A percentile compares a stretch with the other conserved stretches of the same genome.
These are phyloP conservation scores for Xylaria venustula DNA, from an alignment of 495 filamentous ascomycete genomes.

Conservation along the genomic window DNA sequence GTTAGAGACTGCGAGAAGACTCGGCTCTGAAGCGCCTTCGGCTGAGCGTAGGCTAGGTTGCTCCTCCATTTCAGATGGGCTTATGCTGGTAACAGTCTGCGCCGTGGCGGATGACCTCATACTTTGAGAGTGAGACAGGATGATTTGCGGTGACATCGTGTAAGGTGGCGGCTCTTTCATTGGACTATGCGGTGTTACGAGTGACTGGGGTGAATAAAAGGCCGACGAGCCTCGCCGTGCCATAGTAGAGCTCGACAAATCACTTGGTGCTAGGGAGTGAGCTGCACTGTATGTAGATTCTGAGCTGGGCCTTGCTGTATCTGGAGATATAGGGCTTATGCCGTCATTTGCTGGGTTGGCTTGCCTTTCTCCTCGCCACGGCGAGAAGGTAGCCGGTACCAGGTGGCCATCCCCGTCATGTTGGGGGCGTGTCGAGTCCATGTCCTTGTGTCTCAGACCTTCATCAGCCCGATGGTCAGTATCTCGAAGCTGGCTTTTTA, in stretches of 20 bases:
- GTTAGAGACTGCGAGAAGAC: background rate
- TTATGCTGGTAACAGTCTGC: background rate
- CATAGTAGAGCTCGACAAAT: background rate
- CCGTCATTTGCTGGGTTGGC: background rate
- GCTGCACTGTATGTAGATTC: background rate
- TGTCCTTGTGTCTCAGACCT: background rate
- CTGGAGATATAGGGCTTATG: background rate
- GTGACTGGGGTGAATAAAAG: slow-evolving; percentile 1
- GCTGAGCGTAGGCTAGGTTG: background rate
- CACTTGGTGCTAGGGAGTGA: background rate
- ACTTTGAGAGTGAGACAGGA: background rate
- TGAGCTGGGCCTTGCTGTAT: background rate
- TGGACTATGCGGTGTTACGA: background rate
- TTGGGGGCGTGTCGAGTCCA: background rate
- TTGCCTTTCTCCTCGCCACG: slow-evolving; percentile 9
- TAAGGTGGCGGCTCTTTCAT: background rate
- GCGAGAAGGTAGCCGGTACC: slow-evolving; percentile 25
- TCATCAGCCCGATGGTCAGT: background rate
- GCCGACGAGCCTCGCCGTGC: background rate
- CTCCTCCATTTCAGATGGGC: background rate
- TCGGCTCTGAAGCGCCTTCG: background rate
- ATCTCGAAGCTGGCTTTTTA: background rate
- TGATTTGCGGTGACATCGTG: background rate
- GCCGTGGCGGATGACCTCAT: background rate
- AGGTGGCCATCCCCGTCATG: background rate